These are phyloP conservation scores for Lachancea sp. DNA, from an alignment of 805 yeast genomes.

Conservation along the genomic window DNA sequence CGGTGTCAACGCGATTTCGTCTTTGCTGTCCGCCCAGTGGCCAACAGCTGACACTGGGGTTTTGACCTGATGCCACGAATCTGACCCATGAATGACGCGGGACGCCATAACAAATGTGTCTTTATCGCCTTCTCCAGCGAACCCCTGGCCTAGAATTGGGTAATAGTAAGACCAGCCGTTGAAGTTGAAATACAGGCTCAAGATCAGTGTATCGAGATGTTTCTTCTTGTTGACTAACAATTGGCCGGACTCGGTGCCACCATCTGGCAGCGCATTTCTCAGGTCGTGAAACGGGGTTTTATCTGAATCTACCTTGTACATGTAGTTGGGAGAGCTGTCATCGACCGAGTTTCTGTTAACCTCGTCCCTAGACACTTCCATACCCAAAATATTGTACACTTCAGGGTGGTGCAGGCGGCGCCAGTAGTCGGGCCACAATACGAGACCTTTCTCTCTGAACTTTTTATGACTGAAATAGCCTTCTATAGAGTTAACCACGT, in stretches of 20 bases:
- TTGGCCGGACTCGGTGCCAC: constrained; percentile 69
- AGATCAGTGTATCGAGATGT: constrained; percentile 52
- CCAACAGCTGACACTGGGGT: constrained; percentile 36
- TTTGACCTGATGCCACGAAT: constrained; percentile 43
- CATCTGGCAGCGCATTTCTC: constrained; percentile 61
- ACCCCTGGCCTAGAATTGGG: constrained; percentile 65
- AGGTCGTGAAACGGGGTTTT: constrained; percentile 48
- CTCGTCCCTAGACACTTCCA: constrained; percentile 37
- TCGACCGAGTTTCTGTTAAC: constrained; percentile 35
- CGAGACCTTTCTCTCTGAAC: constrained; percentile 44
- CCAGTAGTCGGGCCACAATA: constrained; percentile 88
- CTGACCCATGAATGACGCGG: constrained; percentile 34
- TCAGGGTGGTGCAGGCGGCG: constrained; percentile 71
- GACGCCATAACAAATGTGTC: constrained; percentile 70
- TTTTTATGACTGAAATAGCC: constrained; percentile 51
- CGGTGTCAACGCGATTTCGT: constrained; percentile 23
- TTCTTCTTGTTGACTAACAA: constrained; percentile 52
- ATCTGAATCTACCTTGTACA: constrained; percentile 21
- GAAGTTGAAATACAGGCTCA: constrained; percentile 60
- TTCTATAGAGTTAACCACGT: constrained; percentile 63
- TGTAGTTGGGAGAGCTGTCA: constrained; percentile 30
- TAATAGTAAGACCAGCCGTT: constrained; percentile 64
- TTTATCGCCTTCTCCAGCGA: constrained; percentile 76
- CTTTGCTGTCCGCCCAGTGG: constrained; percentile 22
- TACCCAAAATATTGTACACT: constrained; percentile 62